Base-by-base conservation (phyloP, 2,329 filamentous ascomycete genomes). In the Colletotrichum sidae region DNA sequence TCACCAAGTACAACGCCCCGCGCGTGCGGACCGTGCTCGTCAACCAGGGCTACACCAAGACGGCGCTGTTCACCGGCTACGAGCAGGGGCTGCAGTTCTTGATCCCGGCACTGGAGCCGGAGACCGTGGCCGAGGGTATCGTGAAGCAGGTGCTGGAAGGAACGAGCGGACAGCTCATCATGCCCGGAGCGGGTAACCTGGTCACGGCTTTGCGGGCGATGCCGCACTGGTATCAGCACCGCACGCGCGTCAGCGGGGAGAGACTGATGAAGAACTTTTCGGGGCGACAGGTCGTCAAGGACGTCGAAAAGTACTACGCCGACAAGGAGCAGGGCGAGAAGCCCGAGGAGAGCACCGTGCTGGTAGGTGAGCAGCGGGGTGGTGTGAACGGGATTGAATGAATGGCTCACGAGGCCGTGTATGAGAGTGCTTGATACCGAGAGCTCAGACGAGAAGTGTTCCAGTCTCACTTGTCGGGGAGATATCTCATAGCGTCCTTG, bases 11-110 rank as follows among this genome's bases (percentile, higher is more conserved):
- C 74, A 82, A 86, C 33, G 90, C 90, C 1, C 85, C 84, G 1
- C 83, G 82, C 62, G 86, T 93, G 35, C 83, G 90, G 54, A 92
- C 90, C 5, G 83, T 92, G n/a, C 71, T 89, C 8, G 84, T 92
- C 53, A 88, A 87, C 68, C 90, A 87, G 70, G 86, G 83, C 50
- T 90, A 87, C 75, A 89, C 82, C 70, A 86, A 82, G 72, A 92
- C 84, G 1, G 75, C 82, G n/a, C 79, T 91, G 9, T 90, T 90
- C 70, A 75, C 80, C 35, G 86, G 86, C 1, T 86, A 88, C 70
- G 76, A 81, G 6, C 82, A 84, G 15, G 80, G 80, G 51, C 75
- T 80, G 65, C 78, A 78, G 1, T 88, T 85, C 70, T 57, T 88
- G n/a, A 72, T 83, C 62, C 85, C 84, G 1, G 72, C 84, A 38